These are phyloP conservation scores for Pythium scleroteichum DNA, from an alignment of 352 stramenopile species.

Conservation along the genomic window DNA sequence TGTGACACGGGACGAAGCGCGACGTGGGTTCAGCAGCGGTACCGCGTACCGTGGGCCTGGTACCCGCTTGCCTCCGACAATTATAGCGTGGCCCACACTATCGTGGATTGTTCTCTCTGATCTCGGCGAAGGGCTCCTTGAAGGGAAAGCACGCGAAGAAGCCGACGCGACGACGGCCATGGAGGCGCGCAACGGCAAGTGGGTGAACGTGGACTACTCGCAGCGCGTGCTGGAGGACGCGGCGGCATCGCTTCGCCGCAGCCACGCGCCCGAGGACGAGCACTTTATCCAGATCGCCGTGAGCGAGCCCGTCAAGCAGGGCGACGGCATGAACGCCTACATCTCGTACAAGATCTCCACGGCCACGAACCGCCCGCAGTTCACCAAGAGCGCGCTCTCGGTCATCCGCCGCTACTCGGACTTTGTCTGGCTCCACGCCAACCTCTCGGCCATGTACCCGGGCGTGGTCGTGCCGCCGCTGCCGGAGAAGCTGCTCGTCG, in stretches of 20 bases:
- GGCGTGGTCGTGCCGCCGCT: constrained; percentile 94
- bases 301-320: constrained; percentile 95
- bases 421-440: constrained; percentile 95
- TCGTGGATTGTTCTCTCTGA: too few relatives aligned
- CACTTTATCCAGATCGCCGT: constrained; percentile 84
- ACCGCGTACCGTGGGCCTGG: neutral
- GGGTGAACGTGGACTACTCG: constrained; percentile 88
- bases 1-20: constrained; percentile 7
- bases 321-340: constrained; percentile 97
- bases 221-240: constrained; percentile 59
- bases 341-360: constrained; percentile 96
- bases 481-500: constrained; percentile 95
- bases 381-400: constrained; percentile 85
- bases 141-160: neutral
- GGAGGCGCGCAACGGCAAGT: constrained; percentile 76
- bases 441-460: constrained; percentile 83
- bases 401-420: constrained; percentile 94
- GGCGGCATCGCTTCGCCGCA: constrained; percentile 1
- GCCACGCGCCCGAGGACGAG: constrained; percentile 17
- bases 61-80: constrained; percentile 2
- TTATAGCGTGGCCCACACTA: too few relatives aligned
- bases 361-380: constrained; percentile 72
- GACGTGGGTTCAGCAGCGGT: constrained; percentile 8
- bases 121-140: neutral
- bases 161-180: constrained; percentile 9